Evolutionary conservation across 345 rosid species (phyloP), one percentile per base, ranked within the genome.

Genomic region (Salix koriyanagi): DNA sequence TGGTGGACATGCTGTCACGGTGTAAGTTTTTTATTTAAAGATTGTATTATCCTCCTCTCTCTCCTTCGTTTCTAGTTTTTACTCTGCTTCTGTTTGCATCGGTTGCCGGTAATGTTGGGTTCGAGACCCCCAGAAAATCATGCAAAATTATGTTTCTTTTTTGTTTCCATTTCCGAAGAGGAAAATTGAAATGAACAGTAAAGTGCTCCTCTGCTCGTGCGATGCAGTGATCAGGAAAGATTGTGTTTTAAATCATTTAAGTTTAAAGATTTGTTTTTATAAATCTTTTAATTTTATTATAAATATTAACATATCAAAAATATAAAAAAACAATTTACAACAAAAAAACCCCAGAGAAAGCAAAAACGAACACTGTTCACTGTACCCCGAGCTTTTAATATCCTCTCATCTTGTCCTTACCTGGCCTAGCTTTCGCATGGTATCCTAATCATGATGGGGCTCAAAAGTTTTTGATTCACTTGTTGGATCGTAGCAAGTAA

Each of bases 1-100:
- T 44, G 99, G 99, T 30, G 99, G 99, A 48, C 99, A 96, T 75
- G 99, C 99, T 7, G 99, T 96, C 80, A 96, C 99, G 56, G 99
- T 96, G 99, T 96, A 88, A 87, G 96, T 44, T 41, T 72, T 18
- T 30, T 42, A 2, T 3, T 76, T 1, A 7, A 44, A 7, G 21
- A 46, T 50, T 18, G 28, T 28, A 34, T 14, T 61, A 4, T 65
- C 16, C 23, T 25, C 32, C n/a, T 25, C 25, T 21, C 73, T 64
- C 32, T 32, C 34, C 18, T 69, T 72, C 73, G 50, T 12, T 60
- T 36, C 44, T 41, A 41, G 91, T 82, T 88, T 82, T 92, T 85
- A 81, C 88, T 64, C 85, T 82, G 94, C 96, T 90, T 91, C 97
- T 83, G 77, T 86, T 79, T 80, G 97, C 95, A 88, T 95, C 97